These are phyloP conservation scores for Syncephalastrum racemosum DNA, from an alignment of 371 early-diverging fungal genomes.

Conservation along the genomic window DNA sequence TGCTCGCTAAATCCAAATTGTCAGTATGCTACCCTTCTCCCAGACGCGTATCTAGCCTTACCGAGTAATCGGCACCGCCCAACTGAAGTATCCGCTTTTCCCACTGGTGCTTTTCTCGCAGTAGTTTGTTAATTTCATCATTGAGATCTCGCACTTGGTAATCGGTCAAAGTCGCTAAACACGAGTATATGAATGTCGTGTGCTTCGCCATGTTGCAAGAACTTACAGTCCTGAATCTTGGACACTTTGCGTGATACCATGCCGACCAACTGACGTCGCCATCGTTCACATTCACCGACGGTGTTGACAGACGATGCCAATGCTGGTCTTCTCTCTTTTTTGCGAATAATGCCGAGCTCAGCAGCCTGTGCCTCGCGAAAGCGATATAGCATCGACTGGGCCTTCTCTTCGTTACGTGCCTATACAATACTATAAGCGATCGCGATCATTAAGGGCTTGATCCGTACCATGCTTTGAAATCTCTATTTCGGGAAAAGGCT, in stretches of 20 bases:
- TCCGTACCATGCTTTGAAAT: no score
- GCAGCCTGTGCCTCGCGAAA: constrained; percentile 93
- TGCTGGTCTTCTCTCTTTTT: constrained; percentile 73
- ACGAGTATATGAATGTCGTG: not conserved
- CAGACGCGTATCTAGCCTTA: constrained; percentile 29
- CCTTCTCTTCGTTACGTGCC: constrained; percentile 98
- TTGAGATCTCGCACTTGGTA: constrained; percentile 93
- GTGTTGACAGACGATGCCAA: constrained; percentile 69
- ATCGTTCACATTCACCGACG: constrained; percentile 82
- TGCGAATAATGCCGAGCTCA: constrained; percentile 72
- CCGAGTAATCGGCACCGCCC: constrained; percentile 93
- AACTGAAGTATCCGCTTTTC: constrained; percentile 88
- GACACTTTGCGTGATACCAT: constrained; percentile 88
- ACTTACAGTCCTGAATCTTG: constrained; percentile 87
- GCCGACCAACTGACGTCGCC: constrained; percentile 86
- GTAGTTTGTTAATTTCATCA: constrained; percentile 92
- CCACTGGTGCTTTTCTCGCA: constrained; percentile 92
- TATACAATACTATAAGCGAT: constrained; percentile 8
- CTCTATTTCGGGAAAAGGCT: no score
- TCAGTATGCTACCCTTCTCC: not conserved
- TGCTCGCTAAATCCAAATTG: constrained; percentile 47
- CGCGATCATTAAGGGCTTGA: not conserved
- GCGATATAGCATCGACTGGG: constrained; percentile 97
- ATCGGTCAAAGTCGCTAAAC: constrained; percentile 77
- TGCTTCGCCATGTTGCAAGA: not conserved